Evolutionary conservation across 352 stramenopile genomes (phyloP), one percentile per base, ranked within the genome.

Genomic region (Pythium biforme): DNA sequence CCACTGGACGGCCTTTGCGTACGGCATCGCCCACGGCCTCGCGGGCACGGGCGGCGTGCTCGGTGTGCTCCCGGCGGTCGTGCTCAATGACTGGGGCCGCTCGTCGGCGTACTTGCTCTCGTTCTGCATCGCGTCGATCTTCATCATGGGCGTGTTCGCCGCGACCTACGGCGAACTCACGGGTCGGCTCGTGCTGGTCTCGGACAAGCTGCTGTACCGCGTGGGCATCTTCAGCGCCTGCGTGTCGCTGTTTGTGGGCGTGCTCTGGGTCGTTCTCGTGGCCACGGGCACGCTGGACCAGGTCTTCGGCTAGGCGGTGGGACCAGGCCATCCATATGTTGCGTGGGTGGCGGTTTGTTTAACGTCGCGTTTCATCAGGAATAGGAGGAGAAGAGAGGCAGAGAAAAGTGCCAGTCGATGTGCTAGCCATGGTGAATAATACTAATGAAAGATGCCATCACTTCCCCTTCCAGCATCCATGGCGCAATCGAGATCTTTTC

Each of bases 131-230:
- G 78, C 70, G 7, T 84, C 68, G 23, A 92, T 81, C 41, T 59
- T 92, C 37, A 84, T 87, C 33, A 95, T 95, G 86, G 86, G 82
- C 40, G 60, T 64, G 7, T 95, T 92, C 74, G 77, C 86, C 4
- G 68, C 72, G 0, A 52, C 75, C 3, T 92, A 91, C 62, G 82
- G 86, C 20, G 73, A 74, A 37, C 47, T 68, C 59, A 81, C 70
- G 20, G 63, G 64, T 3, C 70, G 67, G 2, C 51, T 76, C 43
- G 60, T 60, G 17, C 41, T 61, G 46, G 27, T 64, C 39, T 76
- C 69, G 50, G 61, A 69, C 40, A 60, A 54, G 9, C 50, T 80
- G n/a, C 60, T 69, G n/a, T 80, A 76, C 48, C 51, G 64, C 45
- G 59, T 86, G 20, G 64, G 64, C 31, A 67, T 86, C 31, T 76